These are phyloP conservation scores for Leptographium wingfieldii DNA, from an alignment of 2,329 filamentous ascomycete genomes.

Conservation along the genomic window DNA sequence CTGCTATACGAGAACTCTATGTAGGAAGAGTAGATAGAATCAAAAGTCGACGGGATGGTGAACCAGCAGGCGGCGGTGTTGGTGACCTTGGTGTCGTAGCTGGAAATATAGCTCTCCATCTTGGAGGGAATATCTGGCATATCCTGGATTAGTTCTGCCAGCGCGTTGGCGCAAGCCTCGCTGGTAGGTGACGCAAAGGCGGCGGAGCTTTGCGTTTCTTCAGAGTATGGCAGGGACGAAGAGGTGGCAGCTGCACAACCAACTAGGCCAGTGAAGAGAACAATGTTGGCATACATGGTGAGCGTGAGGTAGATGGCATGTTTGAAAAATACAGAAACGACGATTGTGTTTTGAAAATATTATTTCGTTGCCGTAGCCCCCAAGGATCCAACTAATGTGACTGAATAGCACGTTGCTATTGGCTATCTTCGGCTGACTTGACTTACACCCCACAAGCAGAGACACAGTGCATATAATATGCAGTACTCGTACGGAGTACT, in stretches of 20 bases:
- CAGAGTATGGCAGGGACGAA: background rate
- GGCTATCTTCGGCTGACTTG: no score
- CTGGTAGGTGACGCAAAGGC: background rate
- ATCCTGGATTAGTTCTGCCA: conserved; percentile 11
- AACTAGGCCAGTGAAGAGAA: conserved; percentile 8
- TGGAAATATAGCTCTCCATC: conserved; percentile 10
- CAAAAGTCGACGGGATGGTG: conserved; percentile 14
- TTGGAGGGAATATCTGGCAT: conserved; percentile 16
- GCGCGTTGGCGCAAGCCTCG: conserved; percentile 10
- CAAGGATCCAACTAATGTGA: no score
- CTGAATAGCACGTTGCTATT: no score
- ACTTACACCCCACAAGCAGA: no score
- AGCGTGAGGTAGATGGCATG: no score
- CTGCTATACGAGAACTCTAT: conserved; percentile 3
- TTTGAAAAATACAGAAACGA: no score
- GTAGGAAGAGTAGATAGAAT: conserved; percentile 13
- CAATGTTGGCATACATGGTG: background rate
- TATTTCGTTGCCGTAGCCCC: no score
- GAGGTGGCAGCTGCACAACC: conserved; percentile 12
- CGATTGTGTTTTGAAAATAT: no score
- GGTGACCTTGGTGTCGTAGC: background rate
- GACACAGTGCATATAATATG: no score
- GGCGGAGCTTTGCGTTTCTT: conserved; percentile 5
- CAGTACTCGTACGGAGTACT: no score
- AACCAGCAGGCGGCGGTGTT: conserved; percentile 15